Conservation (phyloP, 1,284 basidiomycete species). For the Rhodofomes roseus region DNA sequence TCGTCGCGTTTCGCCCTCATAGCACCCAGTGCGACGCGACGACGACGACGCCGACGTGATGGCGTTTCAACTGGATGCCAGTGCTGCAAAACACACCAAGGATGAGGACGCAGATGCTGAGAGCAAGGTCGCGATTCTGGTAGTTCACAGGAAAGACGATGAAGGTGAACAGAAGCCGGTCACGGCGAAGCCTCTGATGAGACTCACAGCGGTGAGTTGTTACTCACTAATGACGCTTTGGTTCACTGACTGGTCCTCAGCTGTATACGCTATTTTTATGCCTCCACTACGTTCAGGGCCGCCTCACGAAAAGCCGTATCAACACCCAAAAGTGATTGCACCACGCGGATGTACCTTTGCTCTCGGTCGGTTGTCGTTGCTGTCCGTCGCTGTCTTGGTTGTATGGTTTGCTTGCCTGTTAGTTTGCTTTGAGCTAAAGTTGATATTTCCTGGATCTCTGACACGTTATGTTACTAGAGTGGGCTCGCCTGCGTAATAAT, state of each 20-base stretch:
- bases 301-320: background rate
- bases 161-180: background rate
- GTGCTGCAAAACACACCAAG: background rate
- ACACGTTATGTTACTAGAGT: background rate
- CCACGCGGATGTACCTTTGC: background rate
- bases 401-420: background rate
- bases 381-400: background rate
- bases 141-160: background rate
- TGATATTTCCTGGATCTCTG: background rate
- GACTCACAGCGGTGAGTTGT: background rate
- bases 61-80: background rate
- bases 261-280: background rate
- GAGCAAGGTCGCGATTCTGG: background rate
- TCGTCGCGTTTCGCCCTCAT: background rate
- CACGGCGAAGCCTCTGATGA: background rate
- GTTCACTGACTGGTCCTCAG: background rate
- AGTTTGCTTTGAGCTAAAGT: background rate
- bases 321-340: background rate
- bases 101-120: background rate
- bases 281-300: background rate
- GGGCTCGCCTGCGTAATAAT: background rate
- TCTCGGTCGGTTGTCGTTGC: background rate
- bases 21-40: background rate
- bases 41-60: constrained; percentile 1
- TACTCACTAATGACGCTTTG: background rate